A percentile compares a stretch with the other conserved stretches of the same genome.
Conservation (phyloP, 371 early-diverging fungal species). For the Rhizopus microsporus region DNA sequence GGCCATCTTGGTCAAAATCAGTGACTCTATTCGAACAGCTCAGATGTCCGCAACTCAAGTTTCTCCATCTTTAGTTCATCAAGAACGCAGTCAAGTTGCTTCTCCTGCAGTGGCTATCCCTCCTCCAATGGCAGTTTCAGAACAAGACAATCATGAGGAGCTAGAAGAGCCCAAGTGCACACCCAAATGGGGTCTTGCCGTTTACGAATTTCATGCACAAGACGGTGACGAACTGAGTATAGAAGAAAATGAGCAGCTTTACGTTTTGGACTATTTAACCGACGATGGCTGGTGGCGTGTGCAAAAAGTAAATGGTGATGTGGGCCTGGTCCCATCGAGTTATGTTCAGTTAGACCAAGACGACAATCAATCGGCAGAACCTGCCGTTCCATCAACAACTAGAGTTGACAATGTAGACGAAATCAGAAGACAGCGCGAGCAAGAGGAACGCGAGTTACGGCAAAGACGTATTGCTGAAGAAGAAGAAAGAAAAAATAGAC, state of each 20-base stretch:
- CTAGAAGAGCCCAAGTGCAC: conserved; percentile 33
- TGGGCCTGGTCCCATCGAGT: conserved; percentile 59
- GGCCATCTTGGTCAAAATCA: conserved; percentile 63
- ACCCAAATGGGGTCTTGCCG: conserved; percentile 67
- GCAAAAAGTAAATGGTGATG: conserved; percentile 45
- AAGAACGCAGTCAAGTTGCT: conserved; percentile 18
- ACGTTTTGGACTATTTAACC: conserved; percentile 74
- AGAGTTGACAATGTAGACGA: conserved; percentile 24
- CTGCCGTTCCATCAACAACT: conserved; percentile 22
- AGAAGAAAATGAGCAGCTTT: conserved; percentile 71
- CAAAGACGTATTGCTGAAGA: conserved; percentile 24
- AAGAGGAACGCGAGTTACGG: conserved; percentile 26
- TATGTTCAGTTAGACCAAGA: conserved; percentile 56
- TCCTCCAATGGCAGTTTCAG: conserved; percentile 30
- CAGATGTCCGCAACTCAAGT: conserved; percentile 25
- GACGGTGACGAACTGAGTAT: conserved; percentile 78
- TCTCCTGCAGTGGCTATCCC: conserved; percentile 22
- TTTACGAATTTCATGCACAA: conserved; percentile 77
- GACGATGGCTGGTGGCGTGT: conserved; percentile 79
- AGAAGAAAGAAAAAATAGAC: conserved; percentile 13
- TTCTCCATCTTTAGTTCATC: not conserved
- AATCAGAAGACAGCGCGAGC: conserved; percentile 29
- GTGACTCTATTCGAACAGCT: conserved; percentile 57
- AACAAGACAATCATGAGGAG: conserved; percentile 19
- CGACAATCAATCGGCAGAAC: conserved; percentile 14